Percentiles rank a stretch among this genome's conserved stretches.
Conservation (phyloP, 257 asterid species). For the Jacaranda mimosifolia region DNA sequence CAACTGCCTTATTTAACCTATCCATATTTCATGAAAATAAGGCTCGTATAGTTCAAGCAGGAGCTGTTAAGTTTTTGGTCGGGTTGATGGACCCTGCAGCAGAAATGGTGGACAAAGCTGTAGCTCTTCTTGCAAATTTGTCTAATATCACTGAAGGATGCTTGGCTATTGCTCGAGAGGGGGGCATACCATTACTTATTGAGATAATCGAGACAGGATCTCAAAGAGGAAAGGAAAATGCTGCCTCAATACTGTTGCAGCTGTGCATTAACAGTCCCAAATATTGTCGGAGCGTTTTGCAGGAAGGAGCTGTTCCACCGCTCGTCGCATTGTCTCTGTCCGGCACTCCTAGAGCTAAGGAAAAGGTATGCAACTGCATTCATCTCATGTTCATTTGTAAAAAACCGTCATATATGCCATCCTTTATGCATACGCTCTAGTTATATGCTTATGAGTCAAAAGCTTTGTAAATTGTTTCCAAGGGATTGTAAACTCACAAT, state of each 20-base stretch:
- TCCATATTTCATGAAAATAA: slow-evolving; percentile 93
- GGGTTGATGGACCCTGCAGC: slow-evolving; percentile 53
- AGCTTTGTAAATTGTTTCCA: too few species aligned
- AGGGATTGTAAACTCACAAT: too few species aligned
- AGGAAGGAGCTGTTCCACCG: slow-evolving; percentile 98
- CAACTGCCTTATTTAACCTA: slow-evolving; percentile 86
- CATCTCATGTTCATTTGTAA: not conserved
- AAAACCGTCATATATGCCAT: too few species aligned
- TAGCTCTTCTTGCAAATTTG: slow-evolving; percentile 91
- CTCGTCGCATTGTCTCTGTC: slow-evolving; percentile 90
- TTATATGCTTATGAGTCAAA: too few species aligned
- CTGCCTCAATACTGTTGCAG: slow-evolving; percentile 86
- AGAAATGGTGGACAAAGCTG: slow-evolving; percentile 92
- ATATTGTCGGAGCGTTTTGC: slow-evolving; percentile 80
- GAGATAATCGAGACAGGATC: slow-evolving; percentile 86
- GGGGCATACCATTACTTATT: slow-evolving; percentile 80
- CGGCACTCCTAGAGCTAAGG: slow-evolving; percentile 92
- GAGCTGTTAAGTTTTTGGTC: slow-evolving; percentile 83
- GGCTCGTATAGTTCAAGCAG: slow-evolving; percentile 91
- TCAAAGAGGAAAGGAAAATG: slow-evolving; percentile 93
- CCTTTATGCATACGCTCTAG: too few species aligned
- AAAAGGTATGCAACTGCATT: slow-evolving; percentile 64
- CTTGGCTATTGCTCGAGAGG: slow-evolving; percentile 81
- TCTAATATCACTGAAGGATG: slow-evolving; percentile 86
- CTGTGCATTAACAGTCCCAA: slow-evolving; percentile 73